phyloP scores from a whole-genome alignment of 1,139 yeast genomes.

The Suhomyces wounanorum region DNA sequence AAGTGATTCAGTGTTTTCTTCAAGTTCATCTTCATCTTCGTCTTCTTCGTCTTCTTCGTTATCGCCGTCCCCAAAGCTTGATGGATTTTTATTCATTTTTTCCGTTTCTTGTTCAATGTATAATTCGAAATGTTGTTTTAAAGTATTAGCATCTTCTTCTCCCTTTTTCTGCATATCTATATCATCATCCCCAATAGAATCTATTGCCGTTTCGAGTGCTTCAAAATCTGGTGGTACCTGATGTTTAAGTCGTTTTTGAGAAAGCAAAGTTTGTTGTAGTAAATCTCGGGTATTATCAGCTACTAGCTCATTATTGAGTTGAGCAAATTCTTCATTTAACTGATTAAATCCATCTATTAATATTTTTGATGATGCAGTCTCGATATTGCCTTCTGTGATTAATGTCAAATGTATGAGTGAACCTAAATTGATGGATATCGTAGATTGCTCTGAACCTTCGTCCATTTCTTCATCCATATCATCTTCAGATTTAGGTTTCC shows the following conservation, averaged over 20 bases:
- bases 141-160: slow-evolving; percentile 3
- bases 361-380: not conserved
- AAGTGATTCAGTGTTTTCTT: not conserved
- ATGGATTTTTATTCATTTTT: not conserved
- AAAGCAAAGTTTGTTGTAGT: slow-evolving; percentile 9
- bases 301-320: not conserved
- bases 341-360: slow-evolving; percentile 4
- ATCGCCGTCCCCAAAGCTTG: not conserved
- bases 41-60: slow-evolving; percentile 6
- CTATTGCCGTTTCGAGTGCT: not conserved
- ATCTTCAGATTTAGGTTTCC: slow-evolving; percentile 1
- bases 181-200: slow-evolving; percentile 1
- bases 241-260: slow-evolving; percentile 3
- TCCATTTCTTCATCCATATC: not conserved
- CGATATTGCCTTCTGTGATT: slow-evolving; percentile 2
- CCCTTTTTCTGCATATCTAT: slow-evolving; percentile 3
- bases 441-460: not conserved
- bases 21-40: slow-evolving; percentile 1
- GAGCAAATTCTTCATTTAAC: not conserved
- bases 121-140: slow-evolving; percentile 9
- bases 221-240: slow-evolving; percentile 3
- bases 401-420: slow-evolving; percentile 1
- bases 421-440: slow-evolving; percentile 2
- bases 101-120: slow-evolving; percentile 6
- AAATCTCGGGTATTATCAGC: slow-evolving; percentile 8